These are phyloP conservation scores for Triticum monococcum DNA, from an alignment of 176 grass and related monocot genomes.

Conservation along the genomic window DNA sequence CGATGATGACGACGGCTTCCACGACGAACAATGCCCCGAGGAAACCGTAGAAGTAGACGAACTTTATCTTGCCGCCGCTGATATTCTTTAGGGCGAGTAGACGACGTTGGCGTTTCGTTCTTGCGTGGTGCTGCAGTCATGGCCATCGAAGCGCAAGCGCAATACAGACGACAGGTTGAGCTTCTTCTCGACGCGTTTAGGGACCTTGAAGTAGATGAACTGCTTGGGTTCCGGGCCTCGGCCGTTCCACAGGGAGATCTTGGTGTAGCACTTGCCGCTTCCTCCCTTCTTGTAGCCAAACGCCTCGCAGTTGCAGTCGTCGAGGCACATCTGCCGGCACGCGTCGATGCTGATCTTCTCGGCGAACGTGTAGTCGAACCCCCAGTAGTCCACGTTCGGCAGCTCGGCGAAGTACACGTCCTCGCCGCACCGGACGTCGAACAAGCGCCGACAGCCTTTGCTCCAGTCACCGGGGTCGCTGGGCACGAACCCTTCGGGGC, in stretches of 20 bases:
- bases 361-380: slow-evolving; percentile 48
- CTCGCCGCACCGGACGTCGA: slow-evolving; percentile 23
- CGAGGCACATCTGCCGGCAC: slow-evolving; percentile 44
- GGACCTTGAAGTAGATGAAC: slow-evolving; percentile 44
- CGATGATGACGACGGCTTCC: slow-evolving; percentile 43
- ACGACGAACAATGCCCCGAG: slow-evolving; percentile 31
- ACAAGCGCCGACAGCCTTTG: slow-evolving; percentile 50
- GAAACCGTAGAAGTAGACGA: slow-evolving; percentile 56
- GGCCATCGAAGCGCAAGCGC: not conserved
- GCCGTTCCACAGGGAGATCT: slow-evolving; percentile 54
- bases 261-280: slow-evolving; percentile 45
- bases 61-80: slow-evolving; percentile 25
- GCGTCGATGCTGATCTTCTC: not conserved
- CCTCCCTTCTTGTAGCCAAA: slow-evolving; percentile 45
- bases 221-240: not conserved
- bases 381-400: slow-evolving; percentile 41
- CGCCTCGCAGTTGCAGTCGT: slow-evolving; percentile 58
- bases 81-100: not conserved
- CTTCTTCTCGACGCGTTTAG: not conserved
- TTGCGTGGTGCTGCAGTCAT: slow-evolving; percentile 9
- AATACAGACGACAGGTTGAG: not conserved
- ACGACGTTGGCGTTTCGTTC: not conserved
- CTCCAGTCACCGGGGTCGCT: slow-evolving; percentile 50
- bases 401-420: slow-evolving; percentile 30
- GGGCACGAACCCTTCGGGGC: slow-evolving; percentile 44